A percentile compares a stretch with the other conserved stretches of the same genome.
Conservation (phyloP, 108 stramenopile species). For the Skeletonema marinoi region DNA sequence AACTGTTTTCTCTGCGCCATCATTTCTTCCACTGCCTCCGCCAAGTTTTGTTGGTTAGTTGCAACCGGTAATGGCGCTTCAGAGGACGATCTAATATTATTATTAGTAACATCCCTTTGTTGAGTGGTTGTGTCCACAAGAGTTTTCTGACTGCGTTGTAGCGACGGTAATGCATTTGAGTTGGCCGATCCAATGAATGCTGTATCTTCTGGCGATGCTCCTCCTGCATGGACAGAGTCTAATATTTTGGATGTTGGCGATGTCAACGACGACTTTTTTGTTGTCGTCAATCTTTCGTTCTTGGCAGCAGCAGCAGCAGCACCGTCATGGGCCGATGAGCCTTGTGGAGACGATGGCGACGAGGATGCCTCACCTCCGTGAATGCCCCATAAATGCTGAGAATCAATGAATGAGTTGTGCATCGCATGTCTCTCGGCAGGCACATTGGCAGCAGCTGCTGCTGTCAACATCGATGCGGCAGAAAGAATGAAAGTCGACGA, state of each 20-base stretch:
- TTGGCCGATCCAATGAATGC: conserved; percentile 4
- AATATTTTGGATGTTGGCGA: conserved; percentile 24
- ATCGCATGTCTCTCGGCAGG: background rate
- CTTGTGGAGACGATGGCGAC: background rate
- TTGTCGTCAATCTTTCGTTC: conserved; percentile 5
- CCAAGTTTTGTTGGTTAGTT: conserved; percentile 13
- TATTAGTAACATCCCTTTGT: background rate
- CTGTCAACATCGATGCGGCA: background rate
- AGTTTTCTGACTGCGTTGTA: background rate
- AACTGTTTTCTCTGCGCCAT: background rate
- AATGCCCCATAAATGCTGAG: background rate
- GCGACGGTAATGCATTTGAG: background rate
- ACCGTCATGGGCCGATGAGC: background rate
- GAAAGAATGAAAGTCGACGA: background rate
- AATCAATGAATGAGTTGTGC: background rate
- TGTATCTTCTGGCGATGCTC: conserved; percentile 16
- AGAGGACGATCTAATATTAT: background rate
- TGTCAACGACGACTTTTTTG: conserved; percentile 1
- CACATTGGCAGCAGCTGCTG: background rate
- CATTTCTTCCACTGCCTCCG: background rate
- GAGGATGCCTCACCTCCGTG: background rate
- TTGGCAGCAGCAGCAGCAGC: background rate
- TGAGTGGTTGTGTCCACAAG: background rate
- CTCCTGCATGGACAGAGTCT: conserved; percentile 32
- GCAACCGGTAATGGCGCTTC: conserved; percentile 21